Conservation (phyloP, 1,284 basidiomycete species). For the Ganoderma sinense region DNA sequence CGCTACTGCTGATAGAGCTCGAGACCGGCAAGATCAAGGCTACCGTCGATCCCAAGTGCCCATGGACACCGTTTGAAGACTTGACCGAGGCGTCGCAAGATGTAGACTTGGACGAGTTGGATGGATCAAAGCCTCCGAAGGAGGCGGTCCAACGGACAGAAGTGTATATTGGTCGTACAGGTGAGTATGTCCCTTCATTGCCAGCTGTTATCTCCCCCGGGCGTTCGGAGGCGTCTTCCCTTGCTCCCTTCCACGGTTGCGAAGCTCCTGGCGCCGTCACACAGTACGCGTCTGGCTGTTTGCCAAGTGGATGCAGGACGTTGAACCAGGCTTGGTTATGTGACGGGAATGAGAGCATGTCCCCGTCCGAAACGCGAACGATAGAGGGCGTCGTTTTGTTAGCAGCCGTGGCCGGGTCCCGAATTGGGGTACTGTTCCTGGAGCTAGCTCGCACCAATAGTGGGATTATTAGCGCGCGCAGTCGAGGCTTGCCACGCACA, state of each 20-base stretch:
- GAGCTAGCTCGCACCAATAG: no score
- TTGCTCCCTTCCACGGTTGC: not conserved
- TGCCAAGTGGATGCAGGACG: not conserved
- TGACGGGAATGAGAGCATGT: not conserved
- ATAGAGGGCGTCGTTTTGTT: no score
- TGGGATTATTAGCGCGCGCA: no score
- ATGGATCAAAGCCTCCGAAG: conserved; percentile 56
- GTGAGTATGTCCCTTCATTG: conserved; percentile 50
- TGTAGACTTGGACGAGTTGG: conserved; percentile 70
- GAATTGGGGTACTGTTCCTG: no score
- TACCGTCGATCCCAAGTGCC: conserved; percentile 79
- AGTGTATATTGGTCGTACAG: conserved; percentile 84
- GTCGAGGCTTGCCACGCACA: no score
- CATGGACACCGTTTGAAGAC: conserved; percentile 75
- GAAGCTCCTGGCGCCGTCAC: not conserved
- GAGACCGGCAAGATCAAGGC: conserved; percentile 86
- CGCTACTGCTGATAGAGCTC: conserved; percentile 80
- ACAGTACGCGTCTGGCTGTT: not conserved
- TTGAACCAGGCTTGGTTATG: not conserved
- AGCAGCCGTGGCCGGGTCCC: no score
- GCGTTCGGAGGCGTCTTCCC: not conserved
- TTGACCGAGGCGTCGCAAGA: conserved; percentile 48
- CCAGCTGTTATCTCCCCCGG: not conserved
- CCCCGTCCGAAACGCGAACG: no score
- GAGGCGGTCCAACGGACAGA: conserved; percentile 55